A percentile compares a stretch with the other conserved stretches of the same genome.
Evolutionary conservation across 2,329 filamentous ascomycete species (phyloP).

Genomic region (Pseudonectria foliicola): DNA sequence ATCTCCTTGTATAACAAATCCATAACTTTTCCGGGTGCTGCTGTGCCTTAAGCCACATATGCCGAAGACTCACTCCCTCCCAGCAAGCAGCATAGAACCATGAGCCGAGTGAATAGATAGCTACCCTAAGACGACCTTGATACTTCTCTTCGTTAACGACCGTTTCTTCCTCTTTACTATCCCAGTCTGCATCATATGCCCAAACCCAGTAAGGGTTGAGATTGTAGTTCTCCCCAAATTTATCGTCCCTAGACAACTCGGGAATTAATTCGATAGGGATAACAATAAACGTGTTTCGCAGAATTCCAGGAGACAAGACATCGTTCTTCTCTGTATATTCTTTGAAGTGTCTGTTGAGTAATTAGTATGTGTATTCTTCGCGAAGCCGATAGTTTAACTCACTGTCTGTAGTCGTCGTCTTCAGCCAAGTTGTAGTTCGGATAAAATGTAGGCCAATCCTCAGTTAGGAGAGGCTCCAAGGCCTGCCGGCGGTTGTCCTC

Average conservation of each 20-base stretch:
- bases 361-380: conserved; percentile 1
- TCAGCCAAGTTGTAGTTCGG: conserved; percentile 4
- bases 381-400: not conserved
- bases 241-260: not conserved
- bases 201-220: conserved; percentile 11
- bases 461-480: not conserved
- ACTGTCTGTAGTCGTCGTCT: conserved; percentile 8
- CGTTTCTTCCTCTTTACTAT: conserved; percentile 5
- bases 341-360: conserved; percentile 9
- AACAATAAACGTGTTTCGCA: conserved; percentile 10
- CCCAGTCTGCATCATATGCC: conserved; percentile 16
- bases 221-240: conserved; percentile 4
- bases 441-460: conserved; percentile 9
- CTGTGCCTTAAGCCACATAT: conserved; percentile 15
- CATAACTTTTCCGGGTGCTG: conserved; percentile 8
- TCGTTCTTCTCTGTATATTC: conserved; percentile 3
- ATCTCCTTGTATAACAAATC: conserved; percentile 8
- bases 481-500: no score
- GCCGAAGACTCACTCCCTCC: conserved; percentile 9
- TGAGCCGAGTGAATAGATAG: conserved; percentile 2
- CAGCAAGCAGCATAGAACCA: conserved; percentile 17
- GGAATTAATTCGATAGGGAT: conserved; percentile 2
- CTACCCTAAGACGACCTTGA: conserved; percentile 10
- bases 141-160: conserved; percentile 6
- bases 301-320: conserved; percentile 5